Base-by-base conservation (phyloP, 176 grass and related monocot species). In the Bonia amplexicaulis region DNA sequence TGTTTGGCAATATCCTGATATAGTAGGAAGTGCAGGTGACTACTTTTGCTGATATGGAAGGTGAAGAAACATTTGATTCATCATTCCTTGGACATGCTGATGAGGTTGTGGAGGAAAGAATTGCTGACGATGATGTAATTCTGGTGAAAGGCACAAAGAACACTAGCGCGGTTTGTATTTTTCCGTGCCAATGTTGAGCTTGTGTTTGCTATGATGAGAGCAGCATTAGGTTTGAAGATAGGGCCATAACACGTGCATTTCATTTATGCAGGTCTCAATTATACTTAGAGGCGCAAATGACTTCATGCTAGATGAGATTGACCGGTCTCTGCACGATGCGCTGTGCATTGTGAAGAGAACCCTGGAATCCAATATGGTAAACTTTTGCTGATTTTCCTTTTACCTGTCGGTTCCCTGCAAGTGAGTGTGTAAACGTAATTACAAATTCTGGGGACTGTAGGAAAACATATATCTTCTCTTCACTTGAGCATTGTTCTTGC, bases 31-130 rank as follows among this genome's bases (percentile, higher is more conserved):
- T 78, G 54, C 74, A 97, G 95, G 87, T 97, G 57, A 86, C 90
- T 73, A 97, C 95, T 62, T 97, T 94, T 90, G 95, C 92, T 88
- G 95, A 97, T 79, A 94, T 97, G 95, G 95, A 94, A 91, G 95
- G 90, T 48, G 95, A 97, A 71, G 95, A 97, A 89, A 94, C 95
- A n/a, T 97, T 97, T 54, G 92, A 97, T 85, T 35, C 84, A 42
- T 91, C 90, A 65, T 89, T 97, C 85, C 90, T 97, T 82, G 95
- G 95, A 33, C 85, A 91, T 71, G 84, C 92, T 45, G 87, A 93
- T 63, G 95, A 97, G 74, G 92, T 97, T 66, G 87, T 91, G 25
- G 95, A 97, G 67, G 90, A 97, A 85, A 90, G 85, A 87, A 93
- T 97, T 80, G 57, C 92, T 29, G 92, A 91, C 66, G 92, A 94